Conservation (phyloP, 2,329 filamentous ascomycete species). For the Aspergillus sp. region DNA sequence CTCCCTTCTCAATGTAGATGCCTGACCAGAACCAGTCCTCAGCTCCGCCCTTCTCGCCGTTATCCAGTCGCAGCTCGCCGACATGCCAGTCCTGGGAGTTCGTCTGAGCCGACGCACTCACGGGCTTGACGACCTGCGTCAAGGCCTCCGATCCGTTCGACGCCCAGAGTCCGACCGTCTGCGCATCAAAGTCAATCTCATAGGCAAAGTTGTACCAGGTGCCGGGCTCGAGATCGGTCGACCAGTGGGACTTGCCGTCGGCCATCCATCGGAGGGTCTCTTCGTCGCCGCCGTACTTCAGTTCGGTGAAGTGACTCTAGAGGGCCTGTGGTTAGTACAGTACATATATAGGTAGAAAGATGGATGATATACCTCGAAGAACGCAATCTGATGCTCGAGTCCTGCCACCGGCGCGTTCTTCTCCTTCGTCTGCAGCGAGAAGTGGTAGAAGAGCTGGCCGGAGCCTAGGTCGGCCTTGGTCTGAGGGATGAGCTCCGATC, state of each 20-base stretch:
- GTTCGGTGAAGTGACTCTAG: constrained; percentile 70
- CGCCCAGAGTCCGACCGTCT: constrained; percentile 68
- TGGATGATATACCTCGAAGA: constrained; percentile 42
- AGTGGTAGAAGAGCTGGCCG: constrained; percentile 72
- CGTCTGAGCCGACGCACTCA: constrained; percentile 60
- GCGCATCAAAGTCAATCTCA: constrained; percentile 65
- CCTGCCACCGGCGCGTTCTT: constrained; percentile 61
- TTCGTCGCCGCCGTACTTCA: constrained; percentile 66
- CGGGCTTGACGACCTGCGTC: constrained; percentile 58
- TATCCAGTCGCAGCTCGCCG: constrained; percentile 65
- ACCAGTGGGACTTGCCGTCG: constrained; percentile 62
- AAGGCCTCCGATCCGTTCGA: constrained; percentile 62
- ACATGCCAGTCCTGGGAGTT: constrained; percentile 74
- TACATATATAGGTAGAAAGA: too few species aligned
- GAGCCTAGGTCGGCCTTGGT: constrained; percentile 63
- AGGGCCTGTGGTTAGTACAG: too few species aligned
- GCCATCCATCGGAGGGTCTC: constrained; percentile 65
- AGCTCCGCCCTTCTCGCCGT: constrained; percentile 51
- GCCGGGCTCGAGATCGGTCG: constrained; percentile 58
- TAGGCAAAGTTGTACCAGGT: constrained; percentile 77
- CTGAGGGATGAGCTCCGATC: constrained; percentile 72
- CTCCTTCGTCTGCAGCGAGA: constrained; percentile 61
- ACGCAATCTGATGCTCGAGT: constrained; percentile 67
- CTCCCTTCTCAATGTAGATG: constrained; percentile 66
- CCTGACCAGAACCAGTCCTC: constrained; percentile 74